These are phyloP conservation scores for Aphanomyces stellatus DNA, from an alignment of 352 stramenopile species.

Conservation along the genomic window DNA sequence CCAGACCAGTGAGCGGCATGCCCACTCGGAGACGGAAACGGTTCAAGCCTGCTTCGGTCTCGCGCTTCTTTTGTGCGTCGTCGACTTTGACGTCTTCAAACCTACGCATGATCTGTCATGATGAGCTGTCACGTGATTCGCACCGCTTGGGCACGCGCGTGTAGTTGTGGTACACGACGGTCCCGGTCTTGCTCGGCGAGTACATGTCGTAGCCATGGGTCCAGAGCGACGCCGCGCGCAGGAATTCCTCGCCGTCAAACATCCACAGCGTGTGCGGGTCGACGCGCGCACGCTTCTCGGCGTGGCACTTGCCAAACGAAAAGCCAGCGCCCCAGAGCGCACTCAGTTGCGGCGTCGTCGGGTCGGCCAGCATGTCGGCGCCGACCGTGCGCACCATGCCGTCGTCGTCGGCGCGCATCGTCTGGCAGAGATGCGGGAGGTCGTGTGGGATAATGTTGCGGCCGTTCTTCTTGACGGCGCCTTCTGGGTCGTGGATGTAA, in stretches of 20 bases:
- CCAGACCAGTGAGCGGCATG: slow-evolving; percentile 7
- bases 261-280: slow-evolving; percentile 16
- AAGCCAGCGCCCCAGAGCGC: slow-evolving; percentile 24
- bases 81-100: slow-evolving; percentile 15
- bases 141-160: slow-evolving; percentile 22
- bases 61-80: background rate
- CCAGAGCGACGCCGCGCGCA: slow-evolving; percentile 12
- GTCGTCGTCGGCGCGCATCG: slow-evolving; percentile 14
- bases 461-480: background rate
- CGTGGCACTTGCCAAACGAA: slow-evolving; percentile 18
- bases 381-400: slow-evolving; percentile 7
- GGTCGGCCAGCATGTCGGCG: slow-evolving; percentile 4
- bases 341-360: slow-evolving; percentile 12
- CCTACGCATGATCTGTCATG: too few relatives aligned
- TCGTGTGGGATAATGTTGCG: slow-evolving; percentile 7
- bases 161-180: slow-evolving; percentile 52
- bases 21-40: slow-evolving; percentile 13
- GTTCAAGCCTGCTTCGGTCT: background rate
- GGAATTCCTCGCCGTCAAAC: slow-evolving; percentile 21
- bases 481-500: slow-evolving; percentile 10
- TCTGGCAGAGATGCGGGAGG: slow-evolving; percentile 16
- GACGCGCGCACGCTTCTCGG: slow-evolving; percentile 2
- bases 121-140: too few relatives aligned
- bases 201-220: slow-evolving; percentile 20
- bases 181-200: slow-evolving; percentile 43